These are phyloP conservation scores for Inga leiocalycina DNA, from an alignment of 306 rosid genomes.

Conservation along the genomic window DNA sequence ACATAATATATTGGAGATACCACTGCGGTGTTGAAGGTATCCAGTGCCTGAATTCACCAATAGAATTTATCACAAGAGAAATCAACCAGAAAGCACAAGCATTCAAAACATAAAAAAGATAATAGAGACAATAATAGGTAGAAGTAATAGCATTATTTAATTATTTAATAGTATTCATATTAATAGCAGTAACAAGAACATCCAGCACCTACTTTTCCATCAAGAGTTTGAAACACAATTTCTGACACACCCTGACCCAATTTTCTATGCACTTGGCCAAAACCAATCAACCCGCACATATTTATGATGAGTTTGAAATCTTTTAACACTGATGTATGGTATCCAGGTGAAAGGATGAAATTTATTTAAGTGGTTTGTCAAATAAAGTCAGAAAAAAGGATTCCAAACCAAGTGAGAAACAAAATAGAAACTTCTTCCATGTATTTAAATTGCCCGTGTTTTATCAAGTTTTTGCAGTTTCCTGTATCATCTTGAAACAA, in stretches of 20 bases:
- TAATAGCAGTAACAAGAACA: conserved; percentile 7
- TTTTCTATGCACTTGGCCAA: conserved; percentile 6
- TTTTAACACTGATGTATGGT: neutral
- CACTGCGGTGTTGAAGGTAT: conserved; percentile 90
- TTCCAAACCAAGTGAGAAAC: neutral
- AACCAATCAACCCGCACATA: neutral
- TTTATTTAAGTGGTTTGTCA: neutral
- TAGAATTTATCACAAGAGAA: conserved; percentile 26
- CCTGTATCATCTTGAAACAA: conserved; percentile 9
- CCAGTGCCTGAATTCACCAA: conserved; percentile 69
- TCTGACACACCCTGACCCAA: conserved; percentile 18
- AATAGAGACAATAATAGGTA: neutral
- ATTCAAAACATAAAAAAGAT: neutral
- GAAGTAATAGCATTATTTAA: conserved; percentile 10
- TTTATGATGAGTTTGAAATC: conserved; percentile 10
- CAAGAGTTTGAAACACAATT: neutral
- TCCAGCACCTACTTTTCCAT: neutral
- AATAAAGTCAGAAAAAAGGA: neutral
- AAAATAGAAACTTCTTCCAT: neutral
- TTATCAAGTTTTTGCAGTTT: neutral
- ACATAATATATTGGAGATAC: conserved; percentile 91
- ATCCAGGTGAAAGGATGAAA: conserved; percentile 10
- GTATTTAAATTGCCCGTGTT: neutral
- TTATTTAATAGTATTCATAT: neutral
- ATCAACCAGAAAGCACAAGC: conserved; percentile 20